Evolutionary conservation across 495 filamentous ascomycete genomes (phyloP), one percentile per base, ranked within the genome.

Genomic region (Penicillium simplicissimum): DNA sequence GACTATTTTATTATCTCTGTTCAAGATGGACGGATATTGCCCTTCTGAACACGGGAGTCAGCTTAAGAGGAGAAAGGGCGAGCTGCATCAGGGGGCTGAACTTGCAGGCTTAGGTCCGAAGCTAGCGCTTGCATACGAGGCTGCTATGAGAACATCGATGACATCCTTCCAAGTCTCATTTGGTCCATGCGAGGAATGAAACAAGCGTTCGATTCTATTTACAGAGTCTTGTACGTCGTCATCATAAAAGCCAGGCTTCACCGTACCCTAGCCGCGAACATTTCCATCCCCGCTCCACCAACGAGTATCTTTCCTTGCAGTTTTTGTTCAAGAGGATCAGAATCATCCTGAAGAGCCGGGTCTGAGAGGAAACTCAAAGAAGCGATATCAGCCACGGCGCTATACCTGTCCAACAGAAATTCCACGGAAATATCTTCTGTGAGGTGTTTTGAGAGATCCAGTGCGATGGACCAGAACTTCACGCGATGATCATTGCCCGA

Each of bases 401-500:
- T 89, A 57, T 84, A 88, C 42, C 72, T 69, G 59, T 88, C 81
- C 7, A 71, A 35, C 35, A 71, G n/a, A 8, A 76, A 75, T 9
- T 82, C 33, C 45, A 85, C 60, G 48, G 67, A 67, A 6, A 90
- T 75, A 7, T 60, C 70, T 3, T 81, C 69, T 31, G 74, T 70
- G 11, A 64, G 74, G 6, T 56, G 31, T 35, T 60, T 49, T 11
- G 35, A 58, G 7, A 76, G 61, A 53, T 83, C 74, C 33, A 84
- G 64, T 0, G 55, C 57, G 19, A 88, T 63, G 1, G 64, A 68
- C 93, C 94, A 97, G 3, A 88, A 63, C 67, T 90, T 91, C 57
- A 97, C 68, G 21, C 87, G 81, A 76, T 97, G 93, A 68, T 97
- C 95, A 58, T 90, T 92, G 28, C 91, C 87, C 0, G 86, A 83